Evolutionary conservation across 2,329 filamentous ascomycete genomes (phyloP).

Genomic region (Colletotrichum endophyticum): DNA sequence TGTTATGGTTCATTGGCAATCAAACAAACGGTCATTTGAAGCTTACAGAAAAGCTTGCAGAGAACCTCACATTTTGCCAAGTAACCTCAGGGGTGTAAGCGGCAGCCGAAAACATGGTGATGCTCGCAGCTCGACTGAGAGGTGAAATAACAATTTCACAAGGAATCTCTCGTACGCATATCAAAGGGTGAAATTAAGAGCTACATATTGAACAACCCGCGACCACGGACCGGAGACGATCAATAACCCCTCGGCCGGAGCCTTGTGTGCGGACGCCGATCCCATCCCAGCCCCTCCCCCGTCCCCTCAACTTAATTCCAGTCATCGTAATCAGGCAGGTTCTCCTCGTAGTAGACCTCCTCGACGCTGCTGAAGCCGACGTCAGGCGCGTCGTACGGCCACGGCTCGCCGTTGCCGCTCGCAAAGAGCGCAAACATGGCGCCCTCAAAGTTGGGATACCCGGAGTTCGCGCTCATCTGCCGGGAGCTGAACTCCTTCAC

Average conservation of each 20-base stretch:
- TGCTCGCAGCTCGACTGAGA: not conserved
- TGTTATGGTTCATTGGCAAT: not conserved
- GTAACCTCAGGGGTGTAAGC: not conserved
- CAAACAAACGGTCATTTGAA: not conserved
- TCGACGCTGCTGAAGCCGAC: constrained; percentile 25
- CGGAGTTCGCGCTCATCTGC: constrained; percentile 6
- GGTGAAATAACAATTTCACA: not conserved
- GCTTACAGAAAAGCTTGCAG: not conserved
- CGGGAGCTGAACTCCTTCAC: constrained; percentile 19
- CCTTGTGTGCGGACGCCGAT: not conserved
- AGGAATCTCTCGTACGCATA: not conserved
- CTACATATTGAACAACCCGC: not conserved
- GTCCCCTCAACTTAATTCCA: not conserved
- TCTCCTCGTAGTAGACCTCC: constrained; percentile 26
- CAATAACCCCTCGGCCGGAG: not conserved
- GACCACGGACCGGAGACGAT: not conserved
- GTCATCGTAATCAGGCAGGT: constrained; percentile 7
- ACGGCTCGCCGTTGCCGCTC: constrained; percentile 25
- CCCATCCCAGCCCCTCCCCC: not conserved
- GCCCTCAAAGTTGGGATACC: constrained; percentile 24
- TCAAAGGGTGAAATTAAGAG: not conserved
- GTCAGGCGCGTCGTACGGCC: constrained; percentile 23
- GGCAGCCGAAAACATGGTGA: not conserved
- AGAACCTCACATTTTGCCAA: not conserved
- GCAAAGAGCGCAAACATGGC: constrained; percentile 28